Percentiles rank a stretch among this genome's conserved stretches.
These are phyloP conservation scores for Exophiala spinifera DNA, from an alignment of 2,329 filamentous ascomycete species.

Conservation along the genomic window DNA sequence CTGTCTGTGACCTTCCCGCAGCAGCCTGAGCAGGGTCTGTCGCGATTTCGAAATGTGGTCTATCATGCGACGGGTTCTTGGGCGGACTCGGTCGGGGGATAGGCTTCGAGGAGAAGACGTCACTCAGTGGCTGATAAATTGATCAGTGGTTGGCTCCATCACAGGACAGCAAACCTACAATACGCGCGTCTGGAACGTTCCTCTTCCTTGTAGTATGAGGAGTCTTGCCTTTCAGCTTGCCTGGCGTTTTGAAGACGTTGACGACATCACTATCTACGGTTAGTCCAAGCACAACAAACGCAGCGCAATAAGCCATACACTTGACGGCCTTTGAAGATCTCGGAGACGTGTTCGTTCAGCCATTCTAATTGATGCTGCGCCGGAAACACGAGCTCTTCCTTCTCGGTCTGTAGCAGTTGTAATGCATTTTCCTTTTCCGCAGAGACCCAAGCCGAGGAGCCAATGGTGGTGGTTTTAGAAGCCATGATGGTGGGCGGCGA, in stretches of 20 bases:
- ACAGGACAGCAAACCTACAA: slow-evolving; percentile 37
- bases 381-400: slow-evolving; percentile 89
- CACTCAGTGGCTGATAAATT: slow-evolving; percentile 44
- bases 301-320: slow-evolving; percentile 59
- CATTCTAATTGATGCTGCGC: slow-evolving; percentile 93
- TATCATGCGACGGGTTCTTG: slow-evolving; percentile 35
- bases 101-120: slow-evolving; percentile 46
- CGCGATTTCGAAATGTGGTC: slow-evolving; percentile 34
- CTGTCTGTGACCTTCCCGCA: slow-evolving; percentile 40
- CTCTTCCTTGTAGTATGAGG: slow-evolving; percentile 46
- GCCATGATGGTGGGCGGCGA: slow-evolving; percentile 16
- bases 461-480: slow-evolving; percentile 57
- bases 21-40: slow-evolving; percentile 33
- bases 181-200: slow-evolving; percentile 41
- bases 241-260: slow-evolving; percentile 80
- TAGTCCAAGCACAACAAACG: not conserved
- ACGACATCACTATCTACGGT: slow-evolving; percentile 68
- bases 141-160: slow-evolving; percentile 7
- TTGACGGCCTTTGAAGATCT: slow-evolving; percentile 83
- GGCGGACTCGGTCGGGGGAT: slow-evolving; percentile 32
- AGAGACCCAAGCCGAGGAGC: slow-evolving; percentile 79
- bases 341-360: slow-evolving; percentile 97
- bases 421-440: slow-evolving; percentile 77
- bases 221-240: slow-evolving; percentile 49
- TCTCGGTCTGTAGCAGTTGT: slow-evolving; percentile 73